A percentile compares a stretch with the other conserved stretches of the same genome.
Conservation (phyloP, 129 eudicot species). For the Kitagawia praeruptora region DNA sequence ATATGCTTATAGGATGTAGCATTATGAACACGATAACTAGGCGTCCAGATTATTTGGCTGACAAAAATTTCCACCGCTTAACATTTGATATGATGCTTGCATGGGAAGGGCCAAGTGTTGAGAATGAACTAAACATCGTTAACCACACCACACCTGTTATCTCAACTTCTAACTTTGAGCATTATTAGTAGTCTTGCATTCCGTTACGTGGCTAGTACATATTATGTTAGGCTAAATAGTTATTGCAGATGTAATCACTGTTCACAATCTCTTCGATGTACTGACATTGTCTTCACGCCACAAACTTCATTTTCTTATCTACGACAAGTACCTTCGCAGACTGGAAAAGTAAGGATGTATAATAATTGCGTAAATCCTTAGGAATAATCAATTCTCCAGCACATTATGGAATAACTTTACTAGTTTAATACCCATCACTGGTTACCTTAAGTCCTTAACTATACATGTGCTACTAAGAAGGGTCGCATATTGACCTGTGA, state of each 20-base stretch:
- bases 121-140: constrained; percentile 24
- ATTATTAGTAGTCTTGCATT: background rate
- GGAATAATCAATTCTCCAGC: background rate
- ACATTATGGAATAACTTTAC: background rate
- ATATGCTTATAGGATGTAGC: too few relatives aligned
- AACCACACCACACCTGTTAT: background rate
- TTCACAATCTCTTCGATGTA: constrained; percentile 57
- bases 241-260: constrained; percentile 50
- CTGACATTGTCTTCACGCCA: constrained; percentile 40
- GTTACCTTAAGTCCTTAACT: background rate
- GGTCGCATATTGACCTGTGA: background rate
- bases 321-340: constrained; percentile 52
- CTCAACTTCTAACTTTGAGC: background rate
- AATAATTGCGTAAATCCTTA: background rate
- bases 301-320: constrained; percentile 56
- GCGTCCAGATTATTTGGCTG: constrained; percentile 29
- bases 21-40: constrained; percentile 23
- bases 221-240: constrained; percentile 1
- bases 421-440: background rate
- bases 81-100: constrained; percentile 69
- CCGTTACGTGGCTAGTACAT: background rate
- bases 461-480: background rate
- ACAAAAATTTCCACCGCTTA: constrained; percentile 45
- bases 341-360: constrained; percentile 44
- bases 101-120: constrained; percentile 49